phyloP scores from a whole-genome alignment of 2,329 filamentous ascomycete species.

The Colletotrichum lindemuthianum region DNA sequence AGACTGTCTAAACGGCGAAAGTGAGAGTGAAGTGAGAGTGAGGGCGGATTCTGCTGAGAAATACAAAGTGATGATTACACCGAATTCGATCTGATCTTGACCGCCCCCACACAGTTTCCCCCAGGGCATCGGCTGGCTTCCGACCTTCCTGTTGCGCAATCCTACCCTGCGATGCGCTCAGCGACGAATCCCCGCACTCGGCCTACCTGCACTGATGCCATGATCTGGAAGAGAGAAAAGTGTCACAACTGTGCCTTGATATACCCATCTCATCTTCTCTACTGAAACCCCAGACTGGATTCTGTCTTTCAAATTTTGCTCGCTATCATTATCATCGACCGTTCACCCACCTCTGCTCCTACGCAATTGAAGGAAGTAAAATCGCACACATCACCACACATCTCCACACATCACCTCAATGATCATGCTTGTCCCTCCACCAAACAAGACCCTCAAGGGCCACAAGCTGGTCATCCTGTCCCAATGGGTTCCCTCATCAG shows the following conservation, averaged over 20 bases:
- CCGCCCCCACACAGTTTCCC: background rate
- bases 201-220: background rate
- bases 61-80: too few species aligned
- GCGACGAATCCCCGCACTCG: conserved; percentile 14
- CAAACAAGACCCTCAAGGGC: conserved; percentile 42
- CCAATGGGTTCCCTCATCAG: conserved; percentile 44
- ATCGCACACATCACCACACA: too few species aligned
- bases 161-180: conserved; percentile 32
- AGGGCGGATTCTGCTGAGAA: too few species aligned
- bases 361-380: background rate
- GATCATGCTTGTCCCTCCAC: conserved; percentile 32
- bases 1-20: background rate
- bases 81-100: background rate
- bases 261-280: conserved; percentile 3
- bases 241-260: background rate
- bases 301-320: background rate
- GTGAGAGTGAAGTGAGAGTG: background rate
- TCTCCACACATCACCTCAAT: background rate
- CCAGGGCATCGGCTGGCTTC: conserved; percentile 18
- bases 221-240: background rate
- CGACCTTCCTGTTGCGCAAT: conserved; percentile 35
- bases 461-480: conserved; percentile 59
- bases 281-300: conserved; percentile 5
- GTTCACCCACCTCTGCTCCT: background rate
- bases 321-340: background rate